Percentiles rank a stretch among this genome's conserved stretches.
These are phyloP conservation scores for Ceriops zippeliana DNA, from an alignment of 345 rosid genomes.

Conservation along the genomic window DNA sequence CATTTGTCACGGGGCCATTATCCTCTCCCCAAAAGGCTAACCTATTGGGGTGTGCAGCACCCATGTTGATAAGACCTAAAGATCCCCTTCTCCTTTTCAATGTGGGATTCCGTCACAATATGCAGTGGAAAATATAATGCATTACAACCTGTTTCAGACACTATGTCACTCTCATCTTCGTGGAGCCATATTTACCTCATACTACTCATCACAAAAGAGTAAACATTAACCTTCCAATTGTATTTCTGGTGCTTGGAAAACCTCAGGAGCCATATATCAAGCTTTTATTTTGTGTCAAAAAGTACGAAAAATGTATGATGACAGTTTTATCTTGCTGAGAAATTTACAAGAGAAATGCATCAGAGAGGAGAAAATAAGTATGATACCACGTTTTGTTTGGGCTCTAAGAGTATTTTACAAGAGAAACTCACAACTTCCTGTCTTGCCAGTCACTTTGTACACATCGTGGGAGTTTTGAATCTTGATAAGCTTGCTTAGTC, in stretches of 20 bases:
- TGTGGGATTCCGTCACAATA: conserved; percentile 27
- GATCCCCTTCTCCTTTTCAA: too few species aligned
- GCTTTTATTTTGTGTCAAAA: conserved; percentile 45
- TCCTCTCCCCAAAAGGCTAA: too few species aligned
- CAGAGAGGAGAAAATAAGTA: conserved; percentile 14
- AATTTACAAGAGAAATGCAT: too few species aligned
- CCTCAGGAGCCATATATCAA: conserved; percentile 99
- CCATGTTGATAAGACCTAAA: too few species aligned
- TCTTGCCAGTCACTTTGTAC: conserved; percentile 98
- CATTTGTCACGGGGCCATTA: too few species aligned
- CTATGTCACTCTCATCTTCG: conserved; percentile 9
- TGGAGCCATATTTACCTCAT: conserved; percentile 53
- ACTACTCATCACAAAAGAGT: conserved; percentile 93
- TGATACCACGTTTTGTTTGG: conserved; percentile 7
- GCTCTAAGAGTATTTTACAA: conserved; percentile 1
- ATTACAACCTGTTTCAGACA: conserved; percentile 16
- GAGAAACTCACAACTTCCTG: conserved; percentile 86
- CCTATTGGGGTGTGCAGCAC: too few species aligned
- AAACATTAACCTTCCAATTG: conserved; percentile 95
- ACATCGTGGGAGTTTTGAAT: conserved; percentile 94
- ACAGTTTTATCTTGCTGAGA: too few species aligned
- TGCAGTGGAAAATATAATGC: conserved; percentile 26
- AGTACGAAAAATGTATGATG: conserved; percentile 9
- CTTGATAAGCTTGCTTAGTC: conserved; percentile 92
- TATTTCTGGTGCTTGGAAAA: conserved; percentile 90